phyloP scores from a whole-genome alignment of 2,329 filamentous ascomycete species.

The Davidsoniella eucalypti region DNA sequence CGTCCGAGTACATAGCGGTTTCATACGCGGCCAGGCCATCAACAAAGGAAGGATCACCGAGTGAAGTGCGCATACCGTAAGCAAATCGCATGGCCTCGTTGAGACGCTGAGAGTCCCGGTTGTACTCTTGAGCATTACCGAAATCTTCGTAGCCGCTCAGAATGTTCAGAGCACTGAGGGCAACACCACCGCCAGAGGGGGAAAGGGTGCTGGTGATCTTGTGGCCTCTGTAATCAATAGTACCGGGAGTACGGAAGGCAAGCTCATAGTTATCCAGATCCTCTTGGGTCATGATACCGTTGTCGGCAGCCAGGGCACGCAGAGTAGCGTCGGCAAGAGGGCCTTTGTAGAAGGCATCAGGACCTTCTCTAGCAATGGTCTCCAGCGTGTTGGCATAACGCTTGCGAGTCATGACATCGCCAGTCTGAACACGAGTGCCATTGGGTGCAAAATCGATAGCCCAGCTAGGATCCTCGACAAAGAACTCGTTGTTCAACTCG shows the following conservation, averaged over 20 bases:
- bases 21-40: slow-evolving; percentile 42
- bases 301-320: slow-evolving; percentile 44
- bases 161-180: slow-evolving; percentile 57
- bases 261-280: slow-evolving; percentile 62
- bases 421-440: slow-evolving; percentile 45
- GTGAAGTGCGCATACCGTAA: slow-evolving; percentile 54
- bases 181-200: slow-evolving; percentile 58
- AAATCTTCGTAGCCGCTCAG: slow-evolving; percentile 54
- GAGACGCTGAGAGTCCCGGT: slow-evolving; percentile 58
- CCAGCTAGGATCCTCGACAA: slow-evolving; percentile 57
- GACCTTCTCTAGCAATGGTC: slow-evolving; percentile 46
- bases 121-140: slow-evolving; percentile 33
- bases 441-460: slow-evolving; percentile 72
- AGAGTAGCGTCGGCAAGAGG: slow-evolving; percentile 60
- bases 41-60: slow-evolving; percentile 65
- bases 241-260: slow-evolving; percentile 40
- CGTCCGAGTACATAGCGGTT: slow-evolving; percentile 45
- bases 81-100: slow-evolving; percentile 72
- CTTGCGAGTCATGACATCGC: slow-evolving; percentile 60
- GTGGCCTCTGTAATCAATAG: slow-evolving; percentile 52
- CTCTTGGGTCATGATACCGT: slow-evolving; percentile 72
- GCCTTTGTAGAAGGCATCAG: slow-evolving; percentile 58
- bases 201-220: slow-evolving; percentile 52
- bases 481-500: slow-evolving; percentile 37
- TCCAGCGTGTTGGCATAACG: slow-evolving; percentile 61